These are phyloP conservation scores for Paramecium caudatum DNA, from an alignment of 73 alveolate species.

Conservation along the genomic window DNA sequence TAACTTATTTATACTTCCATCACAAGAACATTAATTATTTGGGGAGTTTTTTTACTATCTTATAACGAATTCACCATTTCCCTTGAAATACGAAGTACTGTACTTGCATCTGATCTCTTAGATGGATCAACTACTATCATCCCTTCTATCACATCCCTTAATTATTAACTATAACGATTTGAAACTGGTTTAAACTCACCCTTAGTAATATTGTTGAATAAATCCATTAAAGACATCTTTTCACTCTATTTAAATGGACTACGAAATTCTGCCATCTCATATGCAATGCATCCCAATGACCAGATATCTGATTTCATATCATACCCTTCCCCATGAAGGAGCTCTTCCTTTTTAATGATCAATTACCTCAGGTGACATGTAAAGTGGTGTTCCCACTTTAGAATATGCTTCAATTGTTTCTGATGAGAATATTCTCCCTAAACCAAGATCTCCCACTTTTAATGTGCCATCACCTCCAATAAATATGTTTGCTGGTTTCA, in stretches of 20 bases:
- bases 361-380: slow-evolving; percentile 97
- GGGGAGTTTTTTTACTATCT: slow-evolving; percentile 78
- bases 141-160: slow-evolving; percentile 82
- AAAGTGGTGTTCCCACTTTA: slow-evolving; percentile 98
- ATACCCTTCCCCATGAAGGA: slow-evolving; percentile 95
- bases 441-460: slow-evolving; percentile 97
- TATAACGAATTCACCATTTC: slow-evolving; percentile 53
- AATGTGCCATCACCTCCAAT: slow-evolving; percentile 91
- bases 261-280: slow-evolving; percentile 93
- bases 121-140: slow-evolving; percentile 94
- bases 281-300: slow-evolving; percentile 97
- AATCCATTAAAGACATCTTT: slow-evolving; percentile 95
- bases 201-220: slow-evolving; percentile 91
- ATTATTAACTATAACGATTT: slow-evolving; percentile 81
- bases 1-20: neutral
- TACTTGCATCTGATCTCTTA: slow-evolving; percentile 88
- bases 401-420: slow-evolving; percentile 97
- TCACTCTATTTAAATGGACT: slow-evolving; percentile 92
- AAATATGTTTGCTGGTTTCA: slow-evolving; percentile 99
- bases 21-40: slow-evolving; percentile 56
- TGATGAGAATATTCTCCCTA: slow-evolving; percentile 92
- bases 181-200: slow-evolving; percentile 89
- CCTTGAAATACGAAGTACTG: slow-evolving; percentile 59
- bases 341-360: slow-evolving; percentile 63
- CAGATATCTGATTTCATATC: slow-evolving; percentile 98